A percentile compares a stretch with the other conserved stretches of the same genome.
phyloP scores from a whole-genome alignment of 441 rosid genomes.

The Euphorbia corollata region DNA sequence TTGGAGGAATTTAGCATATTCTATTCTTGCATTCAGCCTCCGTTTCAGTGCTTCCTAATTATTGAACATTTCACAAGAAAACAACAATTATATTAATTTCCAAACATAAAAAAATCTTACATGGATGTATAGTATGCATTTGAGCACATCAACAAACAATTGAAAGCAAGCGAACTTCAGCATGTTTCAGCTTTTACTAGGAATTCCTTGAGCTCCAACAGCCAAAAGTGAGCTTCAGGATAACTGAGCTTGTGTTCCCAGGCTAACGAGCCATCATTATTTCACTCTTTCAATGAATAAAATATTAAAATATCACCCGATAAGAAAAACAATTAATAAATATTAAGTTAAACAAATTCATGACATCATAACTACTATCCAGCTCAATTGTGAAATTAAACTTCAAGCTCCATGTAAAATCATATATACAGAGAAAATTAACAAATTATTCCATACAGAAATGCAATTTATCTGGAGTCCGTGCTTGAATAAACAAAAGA shows the following conservation, averaged over 20 bases:
- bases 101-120: not conserved
- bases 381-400: not conserved
- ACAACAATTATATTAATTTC: slow-evolving; percentile 1
- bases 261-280: not conserved
- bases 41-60: slow-evolving; percentile 83
- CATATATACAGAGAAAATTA: too few species aligned
- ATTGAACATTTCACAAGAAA: slow-evolving; percentile 15
- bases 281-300: not conserved
- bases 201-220: not conserved
- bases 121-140: not conserved
- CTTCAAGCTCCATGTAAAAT: not conserved
- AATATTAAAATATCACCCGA: not conserved
- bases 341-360: not conserved
- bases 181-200: not conserved
- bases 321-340: not conserved
- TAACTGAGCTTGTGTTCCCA: not conserved
- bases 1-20: slow-evolving; percentile 89
- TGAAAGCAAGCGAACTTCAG: slow-evolving; percentile 4
- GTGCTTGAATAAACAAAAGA: not conserved
- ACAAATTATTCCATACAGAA: too few species aligned
- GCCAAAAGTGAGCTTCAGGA: not conserved
- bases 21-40: slow-evolving; percentile 79
- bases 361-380: not conserved
- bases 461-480: not conserved
- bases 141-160: not conserved